Percentiles rank a stretch among this genome's conserved stretches.
Conservation (phyloP, 2,329 filamentous ascomycete species). For the Penicillium sp. region DNA sequence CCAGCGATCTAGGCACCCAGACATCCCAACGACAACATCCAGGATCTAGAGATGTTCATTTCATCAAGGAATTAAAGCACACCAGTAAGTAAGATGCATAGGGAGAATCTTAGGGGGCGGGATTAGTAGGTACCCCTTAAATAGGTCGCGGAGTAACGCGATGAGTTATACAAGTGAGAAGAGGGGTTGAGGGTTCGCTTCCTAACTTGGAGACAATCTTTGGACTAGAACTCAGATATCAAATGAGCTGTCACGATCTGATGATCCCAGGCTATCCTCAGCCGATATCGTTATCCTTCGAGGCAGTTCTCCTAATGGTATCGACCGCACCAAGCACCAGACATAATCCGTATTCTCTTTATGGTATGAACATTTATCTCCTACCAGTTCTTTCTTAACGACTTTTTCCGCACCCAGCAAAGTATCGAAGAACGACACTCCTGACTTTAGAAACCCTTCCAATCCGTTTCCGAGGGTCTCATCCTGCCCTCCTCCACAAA, state of each 20-base stretch:
- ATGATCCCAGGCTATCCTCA: neutral
- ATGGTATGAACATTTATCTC: neutral
- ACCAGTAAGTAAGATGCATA: neutral
- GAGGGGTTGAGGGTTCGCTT: too few relatives aligned
- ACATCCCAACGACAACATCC: neutral
- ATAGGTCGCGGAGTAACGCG: neutral
- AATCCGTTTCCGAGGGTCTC: conserved; percentile 65
- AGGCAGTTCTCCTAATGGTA: neutral
- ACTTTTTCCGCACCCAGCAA: neutral
- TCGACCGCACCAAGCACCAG: neutral
- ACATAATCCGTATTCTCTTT: neutral
- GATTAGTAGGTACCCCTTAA: neutral
- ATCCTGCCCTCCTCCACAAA: conserved; percentile 54
- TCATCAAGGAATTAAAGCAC: neutral
- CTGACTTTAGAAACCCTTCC: conserved; percentile 64
- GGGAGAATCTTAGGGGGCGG: neutral
- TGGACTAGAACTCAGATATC: too few relatives aligned
- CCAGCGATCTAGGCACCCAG: too few relatives aligned
- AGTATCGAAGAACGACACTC: neutral
- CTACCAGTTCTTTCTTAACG: neutral
- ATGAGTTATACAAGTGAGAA: too few relatives aligned
- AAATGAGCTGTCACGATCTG: too few relatives aligned
- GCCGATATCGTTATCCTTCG: neutral
- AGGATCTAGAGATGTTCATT: neutral
- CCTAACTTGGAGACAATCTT: too few relatives aligned